Base-by-base conservation (phyloP, 495 filamentous ascomycete species). In the Sporormia fimetaria region DNA sequence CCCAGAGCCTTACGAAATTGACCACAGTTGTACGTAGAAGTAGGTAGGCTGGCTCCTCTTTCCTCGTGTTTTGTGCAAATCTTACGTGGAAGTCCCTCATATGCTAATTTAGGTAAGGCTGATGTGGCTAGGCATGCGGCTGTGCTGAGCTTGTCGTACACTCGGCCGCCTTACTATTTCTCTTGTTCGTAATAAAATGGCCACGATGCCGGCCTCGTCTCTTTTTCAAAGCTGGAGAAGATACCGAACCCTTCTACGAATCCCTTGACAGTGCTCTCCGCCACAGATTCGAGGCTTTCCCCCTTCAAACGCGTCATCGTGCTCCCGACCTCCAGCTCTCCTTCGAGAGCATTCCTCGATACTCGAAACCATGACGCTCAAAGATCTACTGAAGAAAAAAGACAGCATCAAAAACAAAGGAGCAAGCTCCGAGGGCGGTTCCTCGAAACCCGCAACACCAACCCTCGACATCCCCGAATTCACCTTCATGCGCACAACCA, bases 401-500 rank as follows among this genome's bases (percentile, higher is more conserved):
- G 71, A 83, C 26, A 73, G 72, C 42, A 61, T 68, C 33, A 63
- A 53, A 28, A 57, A 66, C 25, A 52, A 57, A 42, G 55, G 58
- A 9, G 31, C 42, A 16, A 21, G 17, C n/a, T 21, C 22, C 12
- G 23, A 21, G 5, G 21, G 36, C n/a, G 25, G 30, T 16, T 5
- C 51, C 12, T 37, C 32, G 9, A 32, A 38, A 14, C 24, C 22
- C 7, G 27, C 44, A 5, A 45, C 31, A 8, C 32, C 38, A n/a
- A 40, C 49, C 25, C 54, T 50, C 46, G 58, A 59, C 45, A 62
- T 73, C 1, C 82, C 83, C 40, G 75, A 80, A 55, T 81, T 95
- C 64, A 86, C 69, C 42, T 82, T 96, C 67, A 69, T 92, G 47
- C 76, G 87, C 29, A 78, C 80, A 43, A 85, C 88, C 56, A 93